phyloP scores from a whole-genome alignment of 306 rosid species.

The Carpinus fangiana region DNA sequence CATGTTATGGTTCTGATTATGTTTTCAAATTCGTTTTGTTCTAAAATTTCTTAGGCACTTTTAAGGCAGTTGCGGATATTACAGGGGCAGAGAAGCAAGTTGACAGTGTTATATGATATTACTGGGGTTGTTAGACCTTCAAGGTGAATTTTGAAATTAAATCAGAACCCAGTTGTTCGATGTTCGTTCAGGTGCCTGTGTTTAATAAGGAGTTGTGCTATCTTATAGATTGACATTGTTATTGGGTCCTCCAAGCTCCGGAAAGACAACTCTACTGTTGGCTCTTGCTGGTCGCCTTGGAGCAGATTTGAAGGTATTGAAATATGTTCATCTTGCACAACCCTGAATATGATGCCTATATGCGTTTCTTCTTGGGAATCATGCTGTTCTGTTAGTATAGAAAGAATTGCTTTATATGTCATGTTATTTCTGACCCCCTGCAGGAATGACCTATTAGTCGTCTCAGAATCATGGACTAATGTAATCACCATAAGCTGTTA shows the following conservation, averaged over 20 bases:
- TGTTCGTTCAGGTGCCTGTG: constrained; percentile 1
- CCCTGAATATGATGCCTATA: not conserved
- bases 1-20: not conserved
- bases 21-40: constrained; percentile 15
- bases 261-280: constrained; percentile 80
- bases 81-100: constrained; percentile 63
- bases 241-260: constrained; percentile 98
- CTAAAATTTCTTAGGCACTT: constrained; percentile 46
- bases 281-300: constrained; percentile 98
- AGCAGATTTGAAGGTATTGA: constrained; percentile 76
- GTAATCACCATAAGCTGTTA: not conserved
- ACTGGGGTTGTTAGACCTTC: constrained; percentile 90
- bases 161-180: constrained; percentile 6
- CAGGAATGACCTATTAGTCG: not conserved
- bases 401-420: not conserved
- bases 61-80: constrained; percentile 61
- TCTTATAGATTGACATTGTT: constrained; percentile 73
- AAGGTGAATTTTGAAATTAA: constrained; percentile 41
- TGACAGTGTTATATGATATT: constrained; percentile 76
- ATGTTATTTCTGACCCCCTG: not conserved
- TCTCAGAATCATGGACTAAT: not conserved
- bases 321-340: constrained; percentile 1
- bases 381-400: not conserved
- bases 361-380: not conserved
- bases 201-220: not conserved